These are phyloP conservation scores for Fonsecaea erecta DNA, from an alignment of 2,329 filamentous ascomycete genomes.

Conservation along the genomic window DNA sequence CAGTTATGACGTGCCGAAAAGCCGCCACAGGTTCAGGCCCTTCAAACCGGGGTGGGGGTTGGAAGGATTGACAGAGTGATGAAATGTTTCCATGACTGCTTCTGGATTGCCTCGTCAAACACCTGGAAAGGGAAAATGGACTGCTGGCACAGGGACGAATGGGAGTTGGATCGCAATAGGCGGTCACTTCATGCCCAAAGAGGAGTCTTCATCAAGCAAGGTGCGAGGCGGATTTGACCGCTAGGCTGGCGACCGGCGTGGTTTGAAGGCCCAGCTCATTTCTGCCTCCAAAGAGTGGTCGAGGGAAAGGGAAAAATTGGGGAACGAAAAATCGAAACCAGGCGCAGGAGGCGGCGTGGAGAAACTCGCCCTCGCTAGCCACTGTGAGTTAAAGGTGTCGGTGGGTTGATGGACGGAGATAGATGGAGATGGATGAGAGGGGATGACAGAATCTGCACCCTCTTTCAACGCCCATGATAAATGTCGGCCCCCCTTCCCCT, in stretches of 20 bases:
- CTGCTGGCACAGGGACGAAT: neutral
- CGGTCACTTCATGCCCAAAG: neutral
- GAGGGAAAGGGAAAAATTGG: neutral
- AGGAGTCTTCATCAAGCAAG: constrained; percentile 3
- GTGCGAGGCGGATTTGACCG: constrained; percentile 11
- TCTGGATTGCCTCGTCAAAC: neutral
- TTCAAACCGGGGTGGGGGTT: neutral
- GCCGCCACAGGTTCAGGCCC: neutral
- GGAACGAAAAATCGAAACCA: constrained; percentile 1
- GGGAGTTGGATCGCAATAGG: neutral
- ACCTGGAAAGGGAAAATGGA: neutral
- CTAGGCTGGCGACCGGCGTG: constrained; percentile 12
- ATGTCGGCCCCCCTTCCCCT: neutral
- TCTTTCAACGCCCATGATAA: neutral
- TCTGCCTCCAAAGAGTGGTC: neutral
- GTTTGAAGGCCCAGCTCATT: constrained; percentile 1
- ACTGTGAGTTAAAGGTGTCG: neutral
- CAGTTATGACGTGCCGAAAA: neutral
- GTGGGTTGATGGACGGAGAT: neutral
- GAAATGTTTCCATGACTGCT: neutral
- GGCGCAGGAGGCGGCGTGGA: constrained; percentile 2
- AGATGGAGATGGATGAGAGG: neutral
- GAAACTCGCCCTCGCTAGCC: constrained; percentile 7
- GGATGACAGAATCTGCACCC: neutral
- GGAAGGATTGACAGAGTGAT: neutral